Conservation (phyloP, 768 basidiomycete species). For the Pulveroboletus sp. region DNA sequence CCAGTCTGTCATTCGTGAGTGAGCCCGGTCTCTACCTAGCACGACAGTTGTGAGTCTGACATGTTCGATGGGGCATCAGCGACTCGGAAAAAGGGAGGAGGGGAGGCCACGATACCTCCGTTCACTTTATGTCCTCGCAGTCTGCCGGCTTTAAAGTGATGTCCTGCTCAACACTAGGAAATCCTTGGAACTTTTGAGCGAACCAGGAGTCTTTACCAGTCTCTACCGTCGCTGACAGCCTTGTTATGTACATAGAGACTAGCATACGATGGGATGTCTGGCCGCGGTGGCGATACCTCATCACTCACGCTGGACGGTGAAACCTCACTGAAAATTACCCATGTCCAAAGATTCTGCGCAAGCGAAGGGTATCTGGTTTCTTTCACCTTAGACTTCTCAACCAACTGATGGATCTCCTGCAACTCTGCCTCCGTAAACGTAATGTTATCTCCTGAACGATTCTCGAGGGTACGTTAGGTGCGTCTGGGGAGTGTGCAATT, state of each 20-base stretch:
- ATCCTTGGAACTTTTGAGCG: background rate
- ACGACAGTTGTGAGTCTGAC: background rate
- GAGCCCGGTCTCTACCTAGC: background rate
- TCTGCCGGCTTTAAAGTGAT: background rate
- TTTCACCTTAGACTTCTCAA: conserved; percentile 34
- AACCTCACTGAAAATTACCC: conserved; percentile 3
- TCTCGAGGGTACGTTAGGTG: conserved; percentile 41
- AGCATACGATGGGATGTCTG: background rate
- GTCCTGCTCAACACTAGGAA: background rate
- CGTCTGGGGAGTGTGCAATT: conserved; percentile 17
- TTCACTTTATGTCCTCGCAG: background rate
- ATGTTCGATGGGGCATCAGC: background rate
- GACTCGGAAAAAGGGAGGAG: background rate
- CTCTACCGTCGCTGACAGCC: background rate
- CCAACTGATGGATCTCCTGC: conserved; percentile 35
- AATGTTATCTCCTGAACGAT: conserved; percentile 41
- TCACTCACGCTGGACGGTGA: background rate
- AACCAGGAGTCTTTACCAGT: background rate
- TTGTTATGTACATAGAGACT: conserved; percentile 11
- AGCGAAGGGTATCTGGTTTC: conserved; percentile 36
- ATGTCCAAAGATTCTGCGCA: conserved; percentile 31
- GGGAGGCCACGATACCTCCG: too few species aligned
- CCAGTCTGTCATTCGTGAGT: conserved; percentile 5
- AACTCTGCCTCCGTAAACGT: conserved; percentile 38
- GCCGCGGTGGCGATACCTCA: background rate